phyloP scores from a whole-genome alignment of 2,329 filamentous ascomycete genomes.

The Xylaria sp. region DNA sequence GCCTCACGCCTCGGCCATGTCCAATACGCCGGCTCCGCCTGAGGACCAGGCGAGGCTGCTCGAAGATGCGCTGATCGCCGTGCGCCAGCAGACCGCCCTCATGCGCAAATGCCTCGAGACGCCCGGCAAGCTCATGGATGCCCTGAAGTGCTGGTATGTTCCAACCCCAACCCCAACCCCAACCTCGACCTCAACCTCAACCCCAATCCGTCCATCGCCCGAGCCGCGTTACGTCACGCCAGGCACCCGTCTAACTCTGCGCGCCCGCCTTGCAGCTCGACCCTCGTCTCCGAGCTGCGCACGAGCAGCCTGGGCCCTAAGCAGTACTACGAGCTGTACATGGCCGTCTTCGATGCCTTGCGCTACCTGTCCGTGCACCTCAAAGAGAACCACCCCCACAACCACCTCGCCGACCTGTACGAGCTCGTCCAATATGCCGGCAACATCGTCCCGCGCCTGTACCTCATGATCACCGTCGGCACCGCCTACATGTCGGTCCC shows the following conservation, averaged over 20 bases:
- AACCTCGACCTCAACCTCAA: too few species aligned
- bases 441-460: conserved; percentile 94
- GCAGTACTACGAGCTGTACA: conserved; percentile 99
- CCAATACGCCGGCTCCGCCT: conserved; percentile 64
- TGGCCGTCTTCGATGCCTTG: conserved; percentile 97
- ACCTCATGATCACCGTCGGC: conserved; percentile 98
- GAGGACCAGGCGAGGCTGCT: conserved; percentile 91
- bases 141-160: conserved; percentile 97
- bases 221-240: conserved; percentile 28
- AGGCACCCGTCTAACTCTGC: conserved; percentile 36
- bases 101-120: conserved; percentile 99
- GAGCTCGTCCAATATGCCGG: conserved; percentile 98
- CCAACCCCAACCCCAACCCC: too few species aligned
- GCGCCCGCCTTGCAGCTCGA: conserved; percentile 68
- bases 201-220: too few species aligned
- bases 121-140: conserved; percentile 98
- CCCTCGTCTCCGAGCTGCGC: conserved; percentile 95
- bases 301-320: conserved; percentile 98
- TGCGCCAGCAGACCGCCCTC: conserved; percentile 93
- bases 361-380: conserved; percentile 96
- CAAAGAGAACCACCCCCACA: conserved; percentile 95
- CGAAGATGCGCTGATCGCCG: conserved; percentile 94
- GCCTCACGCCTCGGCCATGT: conserved; percentile 37
- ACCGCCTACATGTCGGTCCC: conserved; percentile 99
- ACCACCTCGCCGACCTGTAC: conserved; percentile 97